A percentile compares a stretch with the other conserved stretches of the same genome.
phyloP scores from a whole-genome alignment of 495 filamentous ascomycete species.

The Aspergillus nanangensis region DNA sequence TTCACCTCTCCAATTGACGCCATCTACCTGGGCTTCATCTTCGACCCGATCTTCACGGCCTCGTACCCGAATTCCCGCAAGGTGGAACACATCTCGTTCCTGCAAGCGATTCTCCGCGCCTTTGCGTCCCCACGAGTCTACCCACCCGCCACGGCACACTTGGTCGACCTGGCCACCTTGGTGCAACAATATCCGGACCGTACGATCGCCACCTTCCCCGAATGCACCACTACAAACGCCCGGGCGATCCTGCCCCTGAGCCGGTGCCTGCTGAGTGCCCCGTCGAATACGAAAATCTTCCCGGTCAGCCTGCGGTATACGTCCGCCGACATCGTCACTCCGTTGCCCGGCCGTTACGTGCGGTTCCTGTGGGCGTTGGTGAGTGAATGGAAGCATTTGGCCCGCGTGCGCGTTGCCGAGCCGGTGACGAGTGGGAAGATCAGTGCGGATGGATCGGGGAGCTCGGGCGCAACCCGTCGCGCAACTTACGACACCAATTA shows the following conservation, averaged over 20 bases:
- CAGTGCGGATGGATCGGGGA: constrained; percentile 13
- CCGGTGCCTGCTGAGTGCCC: constrained; percentile 62
- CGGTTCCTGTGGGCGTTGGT: constrained; percentile 81
- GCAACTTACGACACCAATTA: constrained; percentile 46
- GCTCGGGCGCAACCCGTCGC: constrained; percentile 12
- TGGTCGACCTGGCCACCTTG: constrained; percentile 60
- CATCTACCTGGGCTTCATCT: constrained; percentile 93
- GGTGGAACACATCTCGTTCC: constrained; percentile 71
- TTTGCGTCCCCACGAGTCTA: constrained; percentile 54
- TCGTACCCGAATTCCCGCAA: constrained; percentile 68
- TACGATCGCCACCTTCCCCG: constrained; percentile 81
- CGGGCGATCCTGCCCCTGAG: constrained; percentile 83
- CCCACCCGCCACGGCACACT: constrained; percentile 40
- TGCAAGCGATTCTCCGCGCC: constrained; percentile 67
- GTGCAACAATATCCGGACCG: constrained; percentile 63
- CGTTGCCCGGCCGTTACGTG: constrained; percentile 64
- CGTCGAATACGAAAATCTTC: constrained; percentile 68
- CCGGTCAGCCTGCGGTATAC: constrained; percentile 86
- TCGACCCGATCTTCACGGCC: constrained; percentile 88
- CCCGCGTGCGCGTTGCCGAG: constrained; percentile 85
- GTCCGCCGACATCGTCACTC: constrained; percentile 84
- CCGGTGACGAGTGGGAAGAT: constrained; percentile 50
- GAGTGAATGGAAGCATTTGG: constrained; percentile 80
- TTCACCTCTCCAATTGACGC: constrained; percentile 91
- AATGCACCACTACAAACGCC: constrained; percentile 91